Conservation (phyloP, 1,284 basidiomycete species). For the Cerioporus squamosus region DNA sequence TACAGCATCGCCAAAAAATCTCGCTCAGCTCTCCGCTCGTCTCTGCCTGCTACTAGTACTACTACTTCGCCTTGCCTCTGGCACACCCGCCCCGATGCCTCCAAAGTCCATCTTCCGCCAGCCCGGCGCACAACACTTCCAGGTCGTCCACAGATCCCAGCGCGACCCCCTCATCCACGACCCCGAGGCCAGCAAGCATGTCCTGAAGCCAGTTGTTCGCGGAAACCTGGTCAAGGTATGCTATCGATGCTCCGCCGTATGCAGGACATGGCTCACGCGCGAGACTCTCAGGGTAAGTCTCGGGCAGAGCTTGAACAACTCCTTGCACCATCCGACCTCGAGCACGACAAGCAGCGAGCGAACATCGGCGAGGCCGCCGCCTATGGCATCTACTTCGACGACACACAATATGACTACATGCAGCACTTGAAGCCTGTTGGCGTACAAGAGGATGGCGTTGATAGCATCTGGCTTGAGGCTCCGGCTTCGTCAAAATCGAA, state of each 20-base stretch:
- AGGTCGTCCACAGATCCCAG: conserved; percentile 97
- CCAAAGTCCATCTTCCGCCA: conserved; percentile 88
- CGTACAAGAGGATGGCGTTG: conserved; percentile 73
- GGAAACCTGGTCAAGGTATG: conserved; percentile 72
- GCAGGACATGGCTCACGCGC: not conserved
- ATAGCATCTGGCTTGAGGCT: conserved; percentile 78
- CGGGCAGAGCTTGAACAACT: conserved; percentile 72
- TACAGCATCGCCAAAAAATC: conserved; percentile 15
- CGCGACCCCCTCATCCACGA: conserved; percentile 96
- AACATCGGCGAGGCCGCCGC: conserved; percentile 86
- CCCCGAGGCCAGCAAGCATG: conserved; percentile 86
- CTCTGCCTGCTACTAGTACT: not conserved
- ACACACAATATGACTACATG: conserved; percentile 99
- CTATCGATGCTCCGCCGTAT: conserved; percentile 8
- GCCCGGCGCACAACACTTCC: conserved; percentile 90
- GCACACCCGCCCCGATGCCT: too few species aligned
- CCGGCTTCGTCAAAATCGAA: conserved; percentile 48
- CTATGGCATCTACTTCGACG: conserved; percentile 96
- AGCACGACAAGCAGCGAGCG: conserved; percentile 44
- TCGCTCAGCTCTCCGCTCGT: not conserved
- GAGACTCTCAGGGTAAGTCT: conserved; percentile 67
- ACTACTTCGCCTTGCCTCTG: not conserved
- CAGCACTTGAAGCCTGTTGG: conserved; percentile 89
- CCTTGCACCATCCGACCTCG: conserved; percentile 64
- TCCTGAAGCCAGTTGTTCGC: conserved; percentile 83